phyloP scores from a whole-genome alignment of 2,329 filamentous ascomycete genomes.

The Ceratocystis smalleyi region DNA sequence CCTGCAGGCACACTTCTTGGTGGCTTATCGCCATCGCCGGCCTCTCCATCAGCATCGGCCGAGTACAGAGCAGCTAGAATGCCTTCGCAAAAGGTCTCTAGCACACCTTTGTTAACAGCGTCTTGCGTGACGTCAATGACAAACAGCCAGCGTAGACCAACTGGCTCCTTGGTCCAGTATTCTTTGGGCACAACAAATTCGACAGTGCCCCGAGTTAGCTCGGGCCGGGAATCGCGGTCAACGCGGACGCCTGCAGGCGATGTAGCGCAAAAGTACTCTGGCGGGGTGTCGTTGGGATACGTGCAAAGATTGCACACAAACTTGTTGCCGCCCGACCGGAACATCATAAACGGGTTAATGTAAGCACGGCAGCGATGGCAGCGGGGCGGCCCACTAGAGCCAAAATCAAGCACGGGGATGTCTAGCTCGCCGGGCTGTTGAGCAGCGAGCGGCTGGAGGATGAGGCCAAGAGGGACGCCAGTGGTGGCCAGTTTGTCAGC shows the following conservation, averaged over 20 bases:
- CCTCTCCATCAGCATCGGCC: slow-evolving; percentile 29
- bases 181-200: slow-evolving; percentile 96
- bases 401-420: slow-evolving; percentile 89
- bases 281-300: slow-evolving; percentile 79
- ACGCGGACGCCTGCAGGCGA: slow-evolving; percentile 74
- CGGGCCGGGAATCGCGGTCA: slow-evolving; percentile 75
- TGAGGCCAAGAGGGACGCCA: slow-evolving; percentile 68
- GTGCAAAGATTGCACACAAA: slow-evolving; percentile 97
- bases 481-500: slow-evolving; percentile 67
- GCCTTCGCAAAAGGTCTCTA: slow-evolving; percentile 81
- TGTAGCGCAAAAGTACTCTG: slow-evolving; percentile 86
- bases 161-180: slow-evolving; percentile 92
- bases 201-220: slow-evolving; percentile 80
- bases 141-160: slow-evolving; percentile 77
- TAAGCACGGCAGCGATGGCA: slow-evolving; percentile 89
- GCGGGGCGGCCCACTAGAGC: slow-evolving; percentile 73
- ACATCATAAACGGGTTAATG: slow-evolving; percentile 98
- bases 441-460: slow-evolving; percentile 75
- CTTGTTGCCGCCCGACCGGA: slow-evolving; percentile 83
- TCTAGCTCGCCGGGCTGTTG: slow-evolving; percentile 71
- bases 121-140: slow-evolving; percentile 88
- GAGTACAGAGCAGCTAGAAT: slow-evolving; percentile 76
- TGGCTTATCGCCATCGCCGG: slow-evolving; percentile 34
- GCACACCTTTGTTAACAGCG: slow-evolving; percentile 74
- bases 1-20: slow-evolving; percentile 54